Evolutionary conservation across 352 stramenopile genomes (phyloP), one percentile per base, ranked within the genome.

Genomic region (Paralagenidium karlingii): DNA sequence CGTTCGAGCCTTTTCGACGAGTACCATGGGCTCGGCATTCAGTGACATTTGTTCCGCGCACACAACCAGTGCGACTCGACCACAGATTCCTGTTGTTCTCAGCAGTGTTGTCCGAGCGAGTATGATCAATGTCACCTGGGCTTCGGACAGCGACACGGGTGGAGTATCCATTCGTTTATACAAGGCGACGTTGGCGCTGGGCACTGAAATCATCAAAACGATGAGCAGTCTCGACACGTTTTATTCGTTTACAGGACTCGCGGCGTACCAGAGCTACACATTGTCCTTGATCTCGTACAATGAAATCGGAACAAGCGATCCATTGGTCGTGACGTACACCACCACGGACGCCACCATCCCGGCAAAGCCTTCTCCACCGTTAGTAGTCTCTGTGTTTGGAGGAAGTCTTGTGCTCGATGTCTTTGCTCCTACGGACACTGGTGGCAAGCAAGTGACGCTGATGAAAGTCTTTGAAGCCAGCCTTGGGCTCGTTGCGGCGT

Each of bases 321-420:
- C 25, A 1, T 18, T 69, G 0, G 34, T 25, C 1, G 26, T 43
- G 3, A 38, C 9, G 2, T 40, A 68, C 8, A 57, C 34, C 15
- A 85, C 71, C 0, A 41, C 47, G 0, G 2, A 29, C 5, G 24
- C 47, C 10, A 40, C 44, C 0, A 16, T 51, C 2, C 66, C 71
- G 0, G 56, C 47, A 8, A 34, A 36, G 1, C 63, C 66, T 11
- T 25, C 34, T 1, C 43, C 38, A 5, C 68, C 68, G 0, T 21
- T 61, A 1, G 49, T 50, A 2, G 24, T 65, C 12, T 51, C 38
- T 6, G 45, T 78, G 20, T 80, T 62, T 48, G 71, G 71, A 12
- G 68, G 68, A 1, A 85, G 74, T 27, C 60, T 81, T n/a, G 82
- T 66, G 4, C 42, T 82, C 10, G 43, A 73, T 39, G 16, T 81